Evolutionary conservation across 345 rosid species (phyloP).

Genomic region (Lumnitzera racemosa): DNA sequence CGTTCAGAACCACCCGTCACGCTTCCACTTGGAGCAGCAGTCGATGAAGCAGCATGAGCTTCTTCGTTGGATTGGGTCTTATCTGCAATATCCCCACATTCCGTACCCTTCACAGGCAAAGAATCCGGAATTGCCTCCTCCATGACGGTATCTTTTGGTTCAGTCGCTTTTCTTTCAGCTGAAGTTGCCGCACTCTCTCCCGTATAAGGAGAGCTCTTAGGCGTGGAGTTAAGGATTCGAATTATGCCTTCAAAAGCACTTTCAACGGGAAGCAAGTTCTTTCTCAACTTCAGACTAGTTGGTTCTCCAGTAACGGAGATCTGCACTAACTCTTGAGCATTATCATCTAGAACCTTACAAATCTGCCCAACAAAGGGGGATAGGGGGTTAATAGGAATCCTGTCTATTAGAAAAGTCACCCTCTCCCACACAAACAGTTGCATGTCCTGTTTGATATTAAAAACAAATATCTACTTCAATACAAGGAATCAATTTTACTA

Average conservation of each 20-base stretch:
- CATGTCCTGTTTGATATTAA: neutral
- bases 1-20: conserved; percentile 10
- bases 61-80: conserved; percentile 5
- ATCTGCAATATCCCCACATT: neutral
- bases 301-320: conserved; percentile 17
- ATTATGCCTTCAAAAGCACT: conserved; percentile 27
- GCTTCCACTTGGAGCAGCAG: conserved; percentile 9
- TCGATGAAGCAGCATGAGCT: conserved; percentile 1
- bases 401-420: neutral
- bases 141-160: conserved; percentile 16
- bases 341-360: conserved; percentile 51
- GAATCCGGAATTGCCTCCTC: conserved; percentile 6
- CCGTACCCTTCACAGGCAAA: neutral
- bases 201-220: conserved; percentile 10
- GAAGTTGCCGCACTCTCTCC: conserved; percentile 11
- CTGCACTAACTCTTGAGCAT: conserved; percentile 36
- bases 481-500: no score
- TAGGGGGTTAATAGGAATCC: neutral
- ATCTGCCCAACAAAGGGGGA: conserved; percentile 32
- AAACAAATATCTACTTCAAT: no score
- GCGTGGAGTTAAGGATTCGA: conserved; percentile 35
- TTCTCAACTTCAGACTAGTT: conserved; percentile 37
- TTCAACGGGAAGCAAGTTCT: conserved; percentile 46
- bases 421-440: neutral
- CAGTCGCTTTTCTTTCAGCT: conserved; percentile 7